Evolutionary conservation across 305 asterid genomes (phyloP).

Genomic region (Fraxinus dipetala): DNA sequence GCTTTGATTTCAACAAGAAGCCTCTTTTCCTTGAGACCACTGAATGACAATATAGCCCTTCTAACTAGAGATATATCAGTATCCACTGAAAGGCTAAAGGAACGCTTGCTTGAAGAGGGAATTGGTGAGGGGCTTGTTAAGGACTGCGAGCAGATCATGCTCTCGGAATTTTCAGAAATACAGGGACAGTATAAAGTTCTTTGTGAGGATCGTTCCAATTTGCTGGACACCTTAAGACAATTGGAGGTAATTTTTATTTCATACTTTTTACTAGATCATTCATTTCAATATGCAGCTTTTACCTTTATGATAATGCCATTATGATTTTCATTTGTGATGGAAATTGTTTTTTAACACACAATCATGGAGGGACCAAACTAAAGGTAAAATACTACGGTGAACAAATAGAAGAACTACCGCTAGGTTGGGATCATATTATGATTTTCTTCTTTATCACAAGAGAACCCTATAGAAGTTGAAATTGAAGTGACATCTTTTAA

Average conservation of each 20-base stretch:
- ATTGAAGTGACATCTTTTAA: neutral
- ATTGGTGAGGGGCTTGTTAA: constrained; percentile 60
- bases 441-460: neutral
- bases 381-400: neutral
- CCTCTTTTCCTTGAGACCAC: constrained; percentile 26
- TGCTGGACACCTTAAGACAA: constrained; percentile 74
- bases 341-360: neutral
- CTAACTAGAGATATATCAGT: constrained; percentile 63
- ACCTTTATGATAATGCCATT: neutral
- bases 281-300: neutral
- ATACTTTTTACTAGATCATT: neutral
- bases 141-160: constrained; percentile 92
- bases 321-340: neutral
- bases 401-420: neutral
- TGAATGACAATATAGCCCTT: constrained; percentile 49
- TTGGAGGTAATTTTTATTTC: constrained; percentile 55
- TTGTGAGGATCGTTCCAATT: constrained; percentile 68
- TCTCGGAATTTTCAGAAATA: constrained; percentile 70
- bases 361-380: neutral
- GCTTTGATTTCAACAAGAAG: constrained; percentile 69
- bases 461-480: neutral
- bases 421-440: neutral
- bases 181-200: constrained; percentile 75
- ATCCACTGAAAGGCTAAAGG: constrained; percentile 72
- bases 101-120: constrained; percentile 76